Base-by-base conservation (phyloP, 192 early-diverging fungal genomes). In the Coemansia sp. region DNA sequence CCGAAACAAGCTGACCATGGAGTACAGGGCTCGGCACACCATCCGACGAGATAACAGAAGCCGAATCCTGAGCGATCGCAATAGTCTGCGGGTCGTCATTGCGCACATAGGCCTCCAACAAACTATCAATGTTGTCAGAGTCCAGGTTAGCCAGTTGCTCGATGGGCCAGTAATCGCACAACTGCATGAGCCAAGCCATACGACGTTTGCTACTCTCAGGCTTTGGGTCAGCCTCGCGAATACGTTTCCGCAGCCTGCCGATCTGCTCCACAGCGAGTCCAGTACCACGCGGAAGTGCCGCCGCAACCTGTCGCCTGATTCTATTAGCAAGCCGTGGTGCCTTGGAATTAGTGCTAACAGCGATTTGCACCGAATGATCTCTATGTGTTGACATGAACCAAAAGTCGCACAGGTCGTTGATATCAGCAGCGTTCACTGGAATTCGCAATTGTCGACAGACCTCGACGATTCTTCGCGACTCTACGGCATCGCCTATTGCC, bases 371-470 rank as follows among this genome's bases (percentile, higher is more conserved):
- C 41, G 91, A 90, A 64, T 91, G 88, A 62, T 95, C 92, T 22
- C 93, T 79, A 72, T 92, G 89, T 27, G 90, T 90, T 36, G 92
- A 92, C 84, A 95, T 93, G 79, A 98, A 95, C 80, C 92, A 96
- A 80, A 98, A 98, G 69, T 95, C 94, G 73, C 95, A 98, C 67
- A 93, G 73, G 11, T 91, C 89, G 22, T 95, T 95, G 34, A 96
- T 91, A 71, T 96, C 96, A 0, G 96, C 95, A 22, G 93, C 94
- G 71, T 98, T 96, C 29, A 96, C 94, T 4, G 94, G 95, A 34
- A 95, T 95, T n/a, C 91, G 84, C 36, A 76, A 85, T 43, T 65
- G 53, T 41, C 87, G 79, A 74, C 90, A 91, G 15, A 90, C 70
- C 20, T 76, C 44, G 40, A 89, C 91, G 58, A 96, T 94, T 18